phyloP scores from a whole-genome alignment of 495 filamentous ascomycete species.

The Stereocaulon alpinum region DNA sequence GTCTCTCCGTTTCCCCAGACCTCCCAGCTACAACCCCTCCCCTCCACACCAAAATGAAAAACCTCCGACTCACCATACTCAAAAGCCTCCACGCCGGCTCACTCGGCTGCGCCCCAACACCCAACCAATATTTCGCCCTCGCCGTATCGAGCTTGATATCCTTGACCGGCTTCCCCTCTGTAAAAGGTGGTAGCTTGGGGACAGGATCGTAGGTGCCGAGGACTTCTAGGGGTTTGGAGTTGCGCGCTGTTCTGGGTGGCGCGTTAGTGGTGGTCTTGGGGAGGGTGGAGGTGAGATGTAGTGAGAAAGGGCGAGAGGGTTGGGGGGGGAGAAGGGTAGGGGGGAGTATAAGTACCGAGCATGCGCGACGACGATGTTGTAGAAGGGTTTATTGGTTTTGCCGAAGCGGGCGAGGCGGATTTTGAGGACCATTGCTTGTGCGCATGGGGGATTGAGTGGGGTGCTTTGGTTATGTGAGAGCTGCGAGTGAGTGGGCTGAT shows the following conservation, averaged over 20 bases:
- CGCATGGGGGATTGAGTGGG: neutral
- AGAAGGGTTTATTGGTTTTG: constrained; percentile 72
- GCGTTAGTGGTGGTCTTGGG: constrained; percentile 1
- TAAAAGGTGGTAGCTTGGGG: constrained; percentile 58
- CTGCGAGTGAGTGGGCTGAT: neutral
- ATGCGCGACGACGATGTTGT: constrained; percentile 94
- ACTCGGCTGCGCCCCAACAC: constrained; percentile 89
- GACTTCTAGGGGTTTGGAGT: constrained; percentile 84
- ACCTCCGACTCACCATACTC: constrained; percentile 55
- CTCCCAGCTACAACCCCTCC: constrained; percentile 10
- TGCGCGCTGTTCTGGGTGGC: constrained; percentile 55
- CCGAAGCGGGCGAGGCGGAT: constrained; percentile 93
- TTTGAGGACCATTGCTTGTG: constrained; percentile 67
- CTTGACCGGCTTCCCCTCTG: constrained; percentile 61
- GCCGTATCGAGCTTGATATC: constrained; percentile 77
- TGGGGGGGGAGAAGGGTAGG: no score
- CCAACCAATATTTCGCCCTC: constrained; percentile 89
- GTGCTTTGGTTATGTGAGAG: neutral
- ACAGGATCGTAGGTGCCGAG: constrained; percentile 91
- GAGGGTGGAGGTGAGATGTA: neutral
- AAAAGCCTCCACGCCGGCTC: constrained; percentile 81
- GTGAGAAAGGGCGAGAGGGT: no score
- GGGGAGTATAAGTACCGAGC: no score
- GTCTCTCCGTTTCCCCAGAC: constrained; percentile 8
- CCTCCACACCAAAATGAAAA: no score